A percentile compares a stretch with the other conserved stretches of the same genome.
Conservation (phyloP, 371 early-diverging fungal species). For the Mucor racemosus region DNA sequence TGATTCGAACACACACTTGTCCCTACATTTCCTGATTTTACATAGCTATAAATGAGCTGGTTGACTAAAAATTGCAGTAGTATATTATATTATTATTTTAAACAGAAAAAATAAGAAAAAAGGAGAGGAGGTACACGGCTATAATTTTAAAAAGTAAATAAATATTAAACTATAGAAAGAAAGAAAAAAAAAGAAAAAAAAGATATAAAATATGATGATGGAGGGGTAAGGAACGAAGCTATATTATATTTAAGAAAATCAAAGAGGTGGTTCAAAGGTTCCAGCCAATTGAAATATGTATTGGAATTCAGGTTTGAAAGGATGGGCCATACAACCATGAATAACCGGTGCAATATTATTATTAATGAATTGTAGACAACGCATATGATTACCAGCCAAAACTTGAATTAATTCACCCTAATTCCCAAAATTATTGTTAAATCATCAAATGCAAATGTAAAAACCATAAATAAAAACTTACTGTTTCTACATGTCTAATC, state of each 20-base stretch:
- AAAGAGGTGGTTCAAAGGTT: constrained; percentile 29
- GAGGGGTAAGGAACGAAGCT: too few species aligned
- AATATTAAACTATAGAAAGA: too few species aligned
- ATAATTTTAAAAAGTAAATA: too few species aligned
- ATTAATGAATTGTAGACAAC: constrained; percentile 43
- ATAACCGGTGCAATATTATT: constrained; percentile 42
- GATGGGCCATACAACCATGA: constrained; percentile 54
- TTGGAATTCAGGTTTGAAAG: constrained; percentile 52
- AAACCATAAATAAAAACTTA: constrained; percentile 29
- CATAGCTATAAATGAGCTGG: too few species aligned
- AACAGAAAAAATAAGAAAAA: too few species aligned
- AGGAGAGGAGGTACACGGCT: too few species aligned
- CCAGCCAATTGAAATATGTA: constrained; percentile 44
- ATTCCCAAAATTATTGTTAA: neutral
- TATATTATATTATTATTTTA: too few species aligned
- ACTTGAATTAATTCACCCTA: constrained; percentile 56
- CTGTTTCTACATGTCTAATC: constrained; percentile 84
- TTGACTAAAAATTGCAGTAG: too few species aligned
- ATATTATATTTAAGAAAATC: neutral
- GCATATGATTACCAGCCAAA: constrained; percentile 49
- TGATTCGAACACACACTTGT: too few species aligned
- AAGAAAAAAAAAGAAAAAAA: too few species aligned
- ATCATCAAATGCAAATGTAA: neutral
- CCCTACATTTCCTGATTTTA: too few species aligned
- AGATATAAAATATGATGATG: too few species aligned